Evolutionary conservation across 2,329 filamentous ascomycete species (phyloP), one percentile per base, ranked within the genome.

Genomic region (Ceratocystiopsis minuta): DNA sequence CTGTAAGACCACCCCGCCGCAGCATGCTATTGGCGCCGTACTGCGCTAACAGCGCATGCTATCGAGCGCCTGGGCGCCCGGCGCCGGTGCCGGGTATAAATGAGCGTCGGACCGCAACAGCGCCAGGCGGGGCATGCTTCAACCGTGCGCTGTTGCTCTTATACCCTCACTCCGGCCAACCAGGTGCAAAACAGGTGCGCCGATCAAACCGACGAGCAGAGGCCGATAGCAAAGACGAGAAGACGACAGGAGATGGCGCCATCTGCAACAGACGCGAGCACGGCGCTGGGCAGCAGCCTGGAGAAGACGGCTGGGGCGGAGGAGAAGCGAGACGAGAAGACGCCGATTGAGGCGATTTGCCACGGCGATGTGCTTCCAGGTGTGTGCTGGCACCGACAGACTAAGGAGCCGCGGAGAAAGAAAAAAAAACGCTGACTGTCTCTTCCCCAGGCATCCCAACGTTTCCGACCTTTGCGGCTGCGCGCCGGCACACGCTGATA

Each of bases 401-500:
- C 16, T 16, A 33, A 34, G 16, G 16, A 32, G 9, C 13, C 9
- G 24, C 5, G 20, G 3, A 6, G 28, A 17, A 16, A 36, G 11
- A 12, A 4, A 2, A 3, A n/a, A 9, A 2, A 9, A n/a, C 16
- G 11, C 37, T 40, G 6, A 16, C 38, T 14, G 18, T 38, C 35
- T 16, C n/a, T 15, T 9, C 5, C 4, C 14, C 43, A 60, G 64
- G 60, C 34, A 65, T 67, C 39, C 64, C 64, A 7, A 57, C 52
- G 2, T 67, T 66, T 48, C 52, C 55, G 17, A 56, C 51, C 32
- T 61, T 55, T 43, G 53, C 52, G 7, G 56, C 54, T 35, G 57
- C 81, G 44, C 71, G 79, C 16, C 64, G 65, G 51, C 79, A 78
- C 63, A 72, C 75, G 44, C 62, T 78, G 11, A 61, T 71, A 24